Evolutionary conservation across 176 grass and related monocot species (phyloP).

Genomic region (Pharus latifolius): DNA sequence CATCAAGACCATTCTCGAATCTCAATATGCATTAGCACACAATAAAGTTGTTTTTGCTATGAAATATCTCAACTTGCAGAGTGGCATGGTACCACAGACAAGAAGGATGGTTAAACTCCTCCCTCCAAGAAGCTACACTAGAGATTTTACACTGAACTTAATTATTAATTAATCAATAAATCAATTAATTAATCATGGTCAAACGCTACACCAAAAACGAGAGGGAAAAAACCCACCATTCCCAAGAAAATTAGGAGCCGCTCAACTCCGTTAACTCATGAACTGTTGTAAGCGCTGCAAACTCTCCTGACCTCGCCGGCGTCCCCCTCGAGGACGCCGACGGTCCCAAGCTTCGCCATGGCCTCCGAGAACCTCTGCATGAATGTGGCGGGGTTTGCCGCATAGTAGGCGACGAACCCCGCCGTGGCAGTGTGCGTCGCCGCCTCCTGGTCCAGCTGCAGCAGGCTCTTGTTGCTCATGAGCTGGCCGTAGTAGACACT

Average conservation of each 20-base stretch:
- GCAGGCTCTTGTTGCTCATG: slow-evolving; percentile 7
- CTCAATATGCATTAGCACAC: no score
- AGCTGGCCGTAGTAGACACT: slow-evolving; percentile 49
- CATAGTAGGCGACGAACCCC: slow-evolving; percentile 9
- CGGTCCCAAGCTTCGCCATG: slow-evolving; percentile 34
- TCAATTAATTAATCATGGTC: slow-evolving; percentile 2
- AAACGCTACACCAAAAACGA: not conserved
- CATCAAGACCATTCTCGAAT: no score
- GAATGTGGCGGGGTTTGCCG: slow-evolving; percentile 10
- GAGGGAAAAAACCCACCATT: no score
- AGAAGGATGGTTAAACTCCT: no score
- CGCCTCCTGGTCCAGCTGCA: slow-evolving; percentile 44
- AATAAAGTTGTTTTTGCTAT: no score
- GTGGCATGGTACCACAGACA: no score
- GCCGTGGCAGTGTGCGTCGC: slow-evolving; percentile 18
- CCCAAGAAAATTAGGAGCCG: no score
- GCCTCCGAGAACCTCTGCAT: slow-evolving; percentile 23
- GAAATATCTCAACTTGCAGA: no score
- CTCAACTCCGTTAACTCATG: no score
- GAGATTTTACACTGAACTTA: no score
- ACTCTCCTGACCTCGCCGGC: slow-evolving; percentile 47
- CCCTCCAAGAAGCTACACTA: no score
- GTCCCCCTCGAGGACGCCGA: slow-evolving; percentile 26
- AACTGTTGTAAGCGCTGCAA: slow-evolving; percentile 39
- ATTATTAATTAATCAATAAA: no score